phyloP scores from a whole-genome alignment of 208 protist species.

The Leishmania tarentolae region DNA sequence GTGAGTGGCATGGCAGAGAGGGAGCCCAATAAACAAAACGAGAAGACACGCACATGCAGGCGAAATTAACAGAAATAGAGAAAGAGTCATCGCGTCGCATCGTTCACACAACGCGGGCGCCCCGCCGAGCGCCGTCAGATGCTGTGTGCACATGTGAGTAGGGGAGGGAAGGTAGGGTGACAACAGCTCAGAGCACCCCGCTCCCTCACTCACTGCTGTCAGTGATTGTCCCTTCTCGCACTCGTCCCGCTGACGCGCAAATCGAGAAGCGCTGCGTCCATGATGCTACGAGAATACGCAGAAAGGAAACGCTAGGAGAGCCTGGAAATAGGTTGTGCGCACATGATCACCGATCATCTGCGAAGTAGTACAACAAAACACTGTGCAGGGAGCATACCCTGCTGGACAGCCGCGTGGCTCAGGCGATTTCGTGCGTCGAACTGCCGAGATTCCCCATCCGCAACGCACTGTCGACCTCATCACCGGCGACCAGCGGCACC shows the following conservation, averaged over 20 bases:
- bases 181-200: background rate
- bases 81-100: background rate
- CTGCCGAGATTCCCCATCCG: background rate
- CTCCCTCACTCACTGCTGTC: background rate
- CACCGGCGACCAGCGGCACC: conserved; percentile 27
- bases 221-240: background rate
- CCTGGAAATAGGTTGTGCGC: conserved; percentile 6
- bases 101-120: background rate
- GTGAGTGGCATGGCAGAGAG: background rate
- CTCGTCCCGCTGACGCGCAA: background rate
- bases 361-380: conserved; percentile 6
- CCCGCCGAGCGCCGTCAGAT: background rate
- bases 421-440: background rate
- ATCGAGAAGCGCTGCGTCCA: background rate
- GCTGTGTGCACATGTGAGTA: background rate
- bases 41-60: conserved; percentile 1
- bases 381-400: background rate
- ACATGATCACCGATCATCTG: conserved; percentile 3
- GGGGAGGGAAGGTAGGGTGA: background rate
- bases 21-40: background rate
- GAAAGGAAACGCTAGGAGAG: background rate
- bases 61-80: conserved; percentile 13
- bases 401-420: background rate
- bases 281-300: background rate
- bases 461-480: background rate